Conservation (phyloP, 768 basidiomycete genomes). For the Punctularia strigosozonata region DNA sequence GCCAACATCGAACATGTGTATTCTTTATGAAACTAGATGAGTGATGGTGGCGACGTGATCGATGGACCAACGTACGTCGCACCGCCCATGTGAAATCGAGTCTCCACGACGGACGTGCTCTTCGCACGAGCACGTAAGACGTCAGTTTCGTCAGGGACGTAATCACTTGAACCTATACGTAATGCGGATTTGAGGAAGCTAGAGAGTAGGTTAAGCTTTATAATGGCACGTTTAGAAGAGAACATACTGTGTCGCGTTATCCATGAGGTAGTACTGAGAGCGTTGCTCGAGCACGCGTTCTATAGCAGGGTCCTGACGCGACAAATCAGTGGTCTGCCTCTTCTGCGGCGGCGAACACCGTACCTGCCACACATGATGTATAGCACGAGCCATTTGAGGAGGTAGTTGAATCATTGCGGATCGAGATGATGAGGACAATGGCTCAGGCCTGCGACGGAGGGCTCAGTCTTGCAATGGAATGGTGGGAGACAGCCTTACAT, state of each 20-base stretch:
- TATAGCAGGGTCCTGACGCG: conserved; percentile 49
- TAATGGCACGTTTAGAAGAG: background rate
- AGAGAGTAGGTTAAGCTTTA: conserved; percentile 1
- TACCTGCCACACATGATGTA: no score
- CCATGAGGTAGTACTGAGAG: conserved; percentile 87
- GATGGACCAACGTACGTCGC: conserved; percentile 23
- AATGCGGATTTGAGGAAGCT: conserved; percentile 82
- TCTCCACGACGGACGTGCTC: conserved; percentile 88
- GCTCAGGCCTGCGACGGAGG: no score
- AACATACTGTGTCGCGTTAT: conserved; percentile 73
- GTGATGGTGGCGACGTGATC: no score
- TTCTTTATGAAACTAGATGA: no score
- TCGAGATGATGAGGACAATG: no score
- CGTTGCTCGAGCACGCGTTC: conserved; percentile 39
- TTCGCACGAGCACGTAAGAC: conserved; percentile 83
- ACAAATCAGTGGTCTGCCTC: no score
- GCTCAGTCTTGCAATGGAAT: no score
- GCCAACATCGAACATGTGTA: conserved; percentile 71
- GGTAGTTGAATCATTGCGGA: no score
- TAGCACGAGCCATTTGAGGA: no score
- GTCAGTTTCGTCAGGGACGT: conserved; percentile 78
- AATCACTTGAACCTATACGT: conserved; percentile 75
- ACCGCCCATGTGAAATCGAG: conserved; percentile 61
- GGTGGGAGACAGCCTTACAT: no score
- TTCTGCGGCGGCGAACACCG: no score